Conservation (phyloP, 371 early-diverging fungal genomes). For the Rhizopus arrhizus region DNA sequence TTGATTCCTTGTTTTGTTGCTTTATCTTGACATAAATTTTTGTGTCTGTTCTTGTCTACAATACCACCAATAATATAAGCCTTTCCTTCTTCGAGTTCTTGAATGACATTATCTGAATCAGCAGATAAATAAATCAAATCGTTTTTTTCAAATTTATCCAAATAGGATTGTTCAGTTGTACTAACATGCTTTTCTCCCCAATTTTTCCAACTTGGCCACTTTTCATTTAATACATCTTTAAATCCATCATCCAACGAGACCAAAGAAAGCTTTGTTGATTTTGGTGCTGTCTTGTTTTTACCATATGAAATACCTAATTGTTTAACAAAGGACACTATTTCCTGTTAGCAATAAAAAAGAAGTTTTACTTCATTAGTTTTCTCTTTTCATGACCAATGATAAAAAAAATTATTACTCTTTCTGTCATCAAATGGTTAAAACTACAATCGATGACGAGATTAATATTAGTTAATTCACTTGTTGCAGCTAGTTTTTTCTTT, state of each 20-base stretch:
- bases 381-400: not conserved
- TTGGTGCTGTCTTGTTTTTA: conserved; percentile 52
- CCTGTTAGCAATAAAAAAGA: not conserved
- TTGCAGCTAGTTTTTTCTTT: conserved; percentile 25
- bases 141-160: conserved; percentile 48
- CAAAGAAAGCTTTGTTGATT: conserved; percentile 52
- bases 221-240: conserved; percentile 42
- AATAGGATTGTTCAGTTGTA: conserved; percentile 35
- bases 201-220: conserved; percentile 41
- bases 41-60: conserved; percentile 92
- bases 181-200: conserved; percentile 41
- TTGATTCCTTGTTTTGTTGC: conserved; percentile 73
- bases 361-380: no score
- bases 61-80: conserved; percentile 91
- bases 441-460: conserved; percentile 73
- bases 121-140: conserved; percentile 87
- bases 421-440: conserved; percentile 77
- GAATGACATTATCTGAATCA: conserved; percentile 79
- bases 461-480: conserved; percentile 29
- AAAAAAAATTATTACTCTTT: conserved; percentile 54
- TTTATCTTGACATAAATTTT: conserved; percentile 76
- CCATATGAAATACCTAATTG: conserved; percentile 45
- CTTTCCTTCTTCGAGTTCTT: conserved; percentile 67
- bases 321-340: conserved; percentile 34
- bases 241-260: conserved; percentile 45